These are phyloP conservation scores for Fusarium euwallaceae DNA, from an alignment of 2,329 filamentous ascomycete genomes.

Conservation along the genomic window DNA sequence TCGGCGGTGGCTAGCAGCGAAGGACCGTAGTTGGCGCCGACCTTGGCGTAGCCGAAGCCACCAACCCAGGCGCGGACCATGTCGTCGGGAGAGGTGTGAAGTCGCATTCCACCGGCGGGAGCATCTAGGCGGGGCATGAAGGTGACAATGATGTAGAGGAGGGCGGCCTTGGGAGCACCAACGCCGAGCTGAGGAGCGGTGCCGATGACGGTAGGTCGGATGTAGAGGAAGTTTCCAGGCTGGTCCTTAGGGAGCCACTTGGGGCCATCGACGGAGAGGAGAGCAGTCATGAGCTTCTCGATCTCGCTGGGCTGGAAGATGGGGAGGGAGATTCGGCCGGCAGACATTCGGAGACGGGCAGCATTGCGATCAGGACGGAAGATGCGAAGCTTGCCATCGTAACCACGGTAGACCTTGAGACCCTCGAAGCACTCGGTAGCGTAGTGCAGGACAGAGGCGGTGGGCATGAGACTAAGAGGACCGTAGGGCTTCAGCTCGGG, in stretches of 20 bases:
- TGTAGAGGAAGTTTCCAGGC: slow-evolving; percentile 81
- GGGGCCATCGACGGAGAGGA: slow-evolving; percentile 79
- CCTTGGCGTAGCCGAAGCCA: slow-evolving; percentile 91
- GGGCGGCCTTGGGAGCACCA: slow-evolving; percentile 82
- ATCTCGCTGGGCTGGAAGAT: slow-evolving; percentile 78
- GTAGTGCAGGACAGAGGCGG: slow-evolving; percentile 86
- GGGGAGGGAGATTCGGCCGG: slow-evolving; percentile 79
- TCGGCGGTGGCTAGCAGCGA: slow-evolving; percentile 82
- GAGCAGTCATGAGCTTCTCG: slow-evolving; percentile 78
- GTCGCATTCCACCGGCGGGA: slow-evolving; percentile 71
- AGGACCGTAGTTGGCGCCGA: slow-evolving; percentile 94
- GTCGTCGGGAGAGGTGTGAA: slow-evolving; percentile 84
- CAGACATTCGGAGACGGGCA: slow-evolving; percentile 71
- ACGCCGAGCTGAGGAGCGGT: slow-evolving; percentile 86
- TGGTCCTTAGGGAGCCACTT: slow-evolving; percentile 83
- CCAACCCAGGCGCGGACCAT: slow-evolving; percentile 93
- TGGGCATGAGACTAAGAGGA: slow-evolving; percentile 82
- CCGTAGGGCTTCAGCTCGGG: slow-evolving; percentile 84
- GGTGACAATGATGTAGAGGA: slow-evolving; percentile 84
- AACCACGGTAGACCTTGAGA: slow-evolving; percentile 83
- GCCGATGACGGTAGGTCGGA: slow-evolving; percentile 89
- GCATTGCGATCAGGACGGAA: slow-evolving; percentile 84
- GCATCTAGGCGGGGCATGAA: slow-evolving; percentile 71
- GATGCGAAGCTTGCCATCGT: slow-evolving; percentile 79
- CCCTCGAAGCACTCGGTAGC: slow-evolving; percentile 94